Evolutionary conservation across 495 filamentous ascomycete genomes (phyloP), one percentile per base, ranked within the genome.

Genomic region (Tetracladium marchalianum): DNA sequence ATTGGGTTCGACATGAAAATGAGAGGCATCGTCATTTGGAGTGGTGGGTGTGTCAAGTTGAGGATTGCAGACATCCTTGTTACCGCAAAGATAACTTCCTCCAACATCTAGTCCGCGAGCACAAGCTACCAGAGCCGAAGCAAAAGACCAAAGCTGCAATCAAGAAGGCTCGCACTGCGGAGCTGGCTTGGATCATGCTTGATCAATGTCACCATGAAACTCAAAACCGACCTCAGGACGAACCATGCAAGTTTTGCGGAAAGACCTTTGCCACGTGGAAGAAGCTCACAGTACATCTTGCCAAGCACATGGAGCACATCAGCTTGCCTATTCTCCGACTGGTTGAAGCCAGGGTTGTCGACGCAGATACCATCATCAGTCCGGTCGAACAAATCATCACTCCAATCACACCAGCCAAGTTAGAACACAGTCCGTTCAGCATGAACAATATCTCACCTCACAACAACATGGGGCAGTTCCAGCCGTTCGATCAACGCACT

Each of bases 1-100:
- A 97, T 59, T 97, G 90, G 90, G 89, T 97, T 19, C 75, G 90
- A 27, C 90, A 97, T 55, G 90, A 97, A 62, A 95, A 87, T 55
- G 90, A 97, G 63, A 80, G 83, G 45, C 90, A 97, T 59, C 80
- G 90, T 31, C 87, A 94, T 41, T 69, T 95, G 6, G 90, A 95
- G 55, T 92, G 85, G 82, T 97, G 90, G 90, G 78, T 72, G 19
- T 97, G 90, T 60, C 78, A 84, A 31, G 73, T 84, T 32, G 70
- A 77, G 1, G 90, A 93, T 44, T 96, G 90, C 64, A 70, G 64
- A 5, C 90, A 96, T 59, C 76, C 71, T 8, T 97, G 90, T 66
- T 93, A 81, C 59, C 81, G 90, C 27, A 92, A 90, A 47, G 85
- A 97, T 62, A 97, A 97, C 59, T 97, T 97, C 61, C 75, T 95